Percentiles rank a stretch among this genome's conserved stretches.
These are phyloP conservation scores for Cercospora berteroae DNA, from an alignment of 2,329 filamentous ascomycete species.

Conservation along the genomic window DNA sequence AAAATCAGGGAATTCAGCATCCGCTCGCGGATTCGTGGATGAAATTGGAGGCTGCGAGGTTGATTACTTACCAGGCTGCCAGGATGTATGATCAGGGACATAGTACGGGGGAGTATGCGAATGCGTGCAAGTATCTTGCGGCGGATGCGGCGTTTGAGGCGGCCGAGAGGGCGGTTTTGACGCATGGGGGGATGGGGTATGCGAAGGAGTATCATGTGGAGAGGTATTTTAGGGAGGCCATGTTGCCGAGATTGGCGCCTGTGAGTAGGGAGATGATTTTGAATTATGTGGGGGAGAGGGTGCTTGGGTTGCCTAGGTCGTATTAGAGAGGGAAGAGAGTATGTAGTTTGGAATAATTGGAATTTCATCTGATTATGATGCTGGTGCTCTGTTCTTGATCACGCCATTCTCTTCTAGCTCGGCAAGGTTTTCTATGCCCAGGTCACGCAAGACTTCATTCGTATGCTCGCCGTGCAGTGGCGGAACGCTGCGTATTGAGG, in stretches of 20 bases:
- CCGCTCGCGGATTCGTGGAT: slow-evolving; percentile 66
- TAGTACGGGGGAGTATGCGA: slow-evolving; percentile 56
- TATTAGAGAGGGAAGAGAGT: slow-evolving; percentile 20
- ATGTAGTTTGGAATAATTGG: neutral
- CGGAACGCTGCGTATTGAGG: slow-evolving; percentile 26
- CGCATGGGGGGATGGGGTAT: slow-evolving; percentile 65
- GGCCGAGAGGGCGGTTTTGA: slow-evolving; percentile 60
- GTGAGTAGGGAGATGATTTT: slow-evolving; percentile 49
- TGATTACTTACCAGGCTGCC: slow-evolving; percentile 65
- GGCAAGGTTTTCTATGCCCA: slow-evolving; percentile 23
- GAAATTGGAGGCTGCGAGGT: slow-evolving; percentile 62
- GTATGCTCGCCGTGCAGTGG: slow-evolving; percentile 33
- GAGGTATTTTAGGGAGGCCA: slow-evolving; percentile 62
- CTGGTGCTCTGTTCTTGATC: slow-evolving; percentile 20
- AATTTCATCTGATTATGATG: neutral
- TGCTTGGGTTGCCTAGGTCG: slow-evolving; percentile 33
- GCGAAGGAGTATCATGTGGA: slow-evolving; percentile 62
- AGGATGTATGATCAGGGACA: slow-evolving; percentile 57
- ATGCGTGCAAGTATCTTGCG: slow-evolving; percentile 67
- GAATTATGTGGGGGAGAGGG: slow-evolving; percentile 37
- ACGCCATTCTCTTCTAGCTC: slow-evolving; percentile 21
- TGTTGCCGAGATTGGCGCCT: slow-evolving; percentile 64
- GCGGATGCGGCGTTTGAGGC: slow-evolving; percentile 63
- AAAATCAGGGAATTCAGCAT: slow-evolving; percentile 65
- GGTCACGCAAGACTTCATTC: slow-evolving; percentile 25